Percentiles rank a stretch among this genome's conserved stretches.
These are phyloP conservation scores for Poa annua DNA, from an alignment of 176 grass and related monocot species.

Conservation along the genomic window DNA sequence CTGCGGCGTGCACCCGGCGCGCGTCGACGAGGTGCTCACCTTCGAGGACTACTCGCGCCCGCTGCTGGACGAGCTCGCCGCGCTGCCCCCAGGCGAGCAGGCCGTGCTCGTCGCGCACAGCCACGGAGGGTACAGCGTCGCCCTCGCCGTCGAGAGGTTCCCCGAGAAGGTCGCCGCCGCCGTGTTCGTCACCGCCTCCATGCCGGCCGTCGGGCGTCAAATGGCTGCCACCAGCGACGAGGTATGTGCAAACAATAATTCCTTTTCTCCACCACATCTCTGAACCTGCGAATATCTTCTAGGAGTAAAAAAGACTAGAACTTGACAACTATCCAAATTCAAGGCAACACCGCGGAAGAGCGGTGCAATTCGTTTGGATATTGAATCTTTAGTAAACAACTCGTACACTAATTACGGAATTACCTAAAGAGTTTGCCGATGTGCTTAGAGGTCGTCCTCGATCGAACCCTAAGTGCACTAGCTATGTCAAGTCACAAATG, in stretches of 20 bases:
- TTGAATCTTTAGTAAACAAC: no score
- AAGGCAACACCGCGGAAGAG: no score
- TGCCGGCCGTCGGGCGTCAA: constrained; percentile 23
- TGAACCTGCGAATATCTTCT: not conserved
- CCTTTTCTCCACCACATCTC: not conserved
- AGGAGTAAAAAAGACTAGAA: no score
- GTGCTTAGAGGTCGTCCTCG: no score
- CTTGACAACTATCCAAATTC: no score
- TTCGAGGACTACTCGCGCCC: constrained; percentile 49
- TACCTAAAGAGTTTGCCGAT: no score
- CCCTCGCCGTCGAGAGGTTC: constrained; percentile 46
- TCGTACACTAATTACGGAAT: no score
- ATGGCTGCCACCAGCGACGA: constrained; percentile 11
- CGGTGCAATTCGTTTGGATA: no score
- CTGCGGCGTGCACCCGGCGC: constrained; percentile 34
- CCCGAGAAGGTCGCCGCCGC: constrained; percentile 26
- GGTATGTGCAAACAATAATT: not conserved
- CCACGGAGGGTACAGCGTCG: constrained; percentile 3
- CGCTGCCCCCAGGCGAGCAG: not conserved
- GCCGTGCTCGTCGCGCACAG: constrained; percentile 56
- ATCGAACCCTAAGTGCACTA: no score
- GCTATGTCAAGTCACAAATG: no score
- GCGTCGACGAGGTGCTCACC: constrained; percentile 37
- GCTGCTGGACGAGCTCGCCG: constrained; percentile 29
- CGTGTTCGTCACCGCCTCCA: constrained; percentile 41